Evolutionary conservation across 306 rosid species (phyloP).

Genomic region (Lathyrus oleraceus): DNA sequence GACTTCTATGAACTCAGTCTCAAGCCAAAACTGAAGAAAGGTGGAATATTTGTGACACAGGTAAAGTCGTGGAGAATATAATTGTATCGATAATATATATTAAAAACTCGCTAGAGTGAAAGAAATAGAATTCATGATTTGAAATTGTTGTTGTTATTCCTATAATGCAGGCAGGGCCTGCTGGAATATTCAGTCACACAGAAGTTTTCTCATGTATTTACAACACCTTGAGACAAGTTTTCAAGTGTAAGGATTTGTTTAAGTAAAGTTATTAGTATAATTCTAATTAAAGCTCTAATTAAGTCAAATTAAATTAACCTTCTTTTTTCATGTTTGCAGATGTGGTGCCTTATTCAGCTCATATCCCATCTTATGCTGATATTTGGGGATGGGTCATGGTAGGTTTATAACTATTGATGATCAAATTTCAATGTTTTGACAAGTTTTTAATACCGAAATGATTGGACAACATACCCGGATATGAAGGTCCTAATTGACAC

Average conservation of each 20-base stretch:
- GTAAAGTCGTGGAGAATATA: conserved; percentile 30
- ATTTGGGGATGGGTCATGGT: too few species aligned
- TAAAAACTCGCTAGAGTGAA: neutral
- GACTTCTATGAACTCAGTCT: too few species aligned
- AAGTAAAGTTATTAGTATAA: neutral
- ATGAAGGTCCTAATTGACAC: too few species aligned
- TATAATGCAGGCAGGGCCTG: conserved; percentile 82
- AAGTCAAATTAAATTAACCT: conserved; percentile 27
- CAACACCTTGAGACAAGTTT: conserved; percentile 86
- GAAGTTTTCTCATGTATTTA: too few species aligned
- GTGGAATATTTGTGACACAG: conserved; percentile 94
- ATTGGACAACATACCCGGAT: too few species aligned
- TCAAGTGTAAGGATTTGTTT: conserved; percentile 65
- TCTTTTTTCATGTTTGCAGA: conserved; percentile 49
- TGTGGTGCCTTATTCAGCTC: too few species aligned
- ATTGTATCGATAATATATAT: neutral
- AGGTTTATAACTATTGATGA: too few species aligned
- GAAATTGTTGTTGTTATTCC: conserved; percentile 12
- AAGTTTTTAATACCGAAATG: too few species aligned
- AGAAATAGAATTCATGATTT: conserved; percentile 4
- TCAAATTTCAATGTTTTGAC: too few species aligned
- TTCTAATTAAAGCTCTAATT: neutral
- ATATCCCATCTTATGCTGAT: too few species aligned
- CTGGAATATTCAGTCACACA: conserved; percentile 96
- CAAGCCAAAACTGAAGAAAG: conserved; percentile 73